Conservation (phyloP, 2,329 filamentous ascomycete species). For the Podosphaera leucotricha region DNA sequence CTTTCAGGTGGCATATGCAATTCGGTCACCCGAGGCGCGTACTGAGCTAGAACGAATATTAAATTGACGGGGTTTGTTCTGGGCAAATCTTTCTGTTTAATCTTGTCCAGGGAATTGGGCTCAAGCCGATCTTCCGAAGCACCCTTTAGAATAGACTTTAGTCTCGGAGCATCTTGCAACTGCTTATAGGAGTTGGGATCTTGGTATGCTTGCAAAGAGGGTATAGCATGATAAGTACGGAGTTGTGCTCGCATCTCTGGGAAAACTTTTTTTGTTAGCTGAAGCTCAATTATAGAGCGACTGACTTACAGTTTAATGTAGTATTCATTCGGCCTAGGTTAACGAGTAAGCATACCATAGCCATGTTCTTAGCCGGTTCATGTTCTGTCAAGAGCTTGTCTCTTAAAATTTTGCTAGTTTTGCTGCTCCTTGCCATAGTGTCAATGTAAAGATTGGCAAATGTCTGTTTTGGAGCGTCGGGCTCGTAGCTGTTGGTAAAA, state of each 20-base stretch:
- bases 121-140: slow-evolving; percentile 80
- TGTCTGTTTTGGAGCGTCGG: slow-evolving; percentile 35
- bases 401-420: slow-evolving; percentile 94
- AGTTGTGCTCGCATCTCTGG: slow-evolving; percentile 97
- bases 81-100: slow-evolving; percentile 45
- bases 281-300: not conserved
- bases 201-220: slow-evolving; percentile 81
- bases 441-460: slow-evolving; percentile 97
- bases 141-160: slow-evolving; percentile 94
- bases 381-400: slow-evolving; percentile 88
- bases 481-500: slow-evolving; percentile 81
- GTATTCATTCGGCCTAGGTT: slow-evolving; percentile 99
- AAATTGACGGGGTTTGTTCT: slow-evolving; percentile 93
- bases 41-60: slow-evolving; percentile 81
- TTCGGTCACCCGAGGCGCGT: slow-evolving; percentile 77
- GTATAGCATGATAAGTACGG: slow-evolving; percentile 93
- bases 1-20: slow-evolving; percentile 64
- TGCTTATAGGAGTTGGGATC: slow-evolving; percentile 96
- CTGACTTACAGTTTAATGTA: slow-evolving; percentile 65
- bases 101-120: slow-evolving; percentile 60
- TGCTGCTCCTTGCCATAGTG: slow-evolving; percentile 94
- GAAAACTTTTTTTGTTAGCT: slow-evolving; percentile 44
- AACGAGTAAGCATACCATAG: slow-evolving; percentile 93
- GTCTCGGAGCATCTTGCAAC: slow-evolving; percentile 77
- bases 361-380: slow-evolving; percentile 88